Conservation (phyloP, 2,329 filamentous ascomycete genomes). For the Lachnellula willkommii region DNA sequence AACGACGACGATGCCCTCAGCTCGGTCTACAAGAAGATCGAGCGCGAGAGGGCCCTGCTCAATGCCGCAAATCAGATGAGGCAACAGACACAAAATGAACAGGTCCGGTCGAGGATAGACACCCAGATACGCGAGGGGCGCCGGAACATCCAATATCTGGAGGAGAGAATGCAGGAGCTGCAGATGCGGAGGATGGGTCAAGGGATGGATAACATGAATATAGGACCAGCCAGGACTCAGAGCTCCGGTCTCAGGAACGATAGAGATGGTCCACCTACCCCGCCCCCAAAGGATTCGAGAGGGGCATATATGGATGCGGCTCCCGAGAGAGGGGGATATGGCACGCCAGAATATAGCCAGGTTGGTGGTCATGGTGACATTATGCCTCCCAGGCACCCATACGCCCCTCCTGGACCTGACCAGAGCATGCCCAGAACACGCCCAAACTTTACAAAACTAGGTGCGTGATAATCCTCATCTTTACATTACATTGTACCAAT, state of each 20-base stretch:
- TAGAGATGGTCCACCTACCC: conserved; percentile 49
- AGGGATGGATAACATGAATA: conserved; percentile 61
- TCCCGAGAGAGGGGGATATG: conserved; percentile 59
- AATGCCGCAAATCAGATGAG: conserved; percentile 92
- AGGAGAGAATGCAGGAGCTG: conserved; percentile 84
- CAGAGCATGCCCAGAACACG: conserved; percentile 65
- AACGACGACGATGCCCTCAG: conserved; percentile 61
- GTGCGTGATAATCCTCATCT: conserved; percentile 46
- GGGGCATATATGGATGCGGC: conserved; percentile 41
- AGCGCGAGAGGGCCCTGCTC: conserved; percentile 93
- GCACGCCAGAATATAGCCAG: conserved; percentile 49
- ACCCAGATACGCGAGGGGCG: conserved; percentile 90
- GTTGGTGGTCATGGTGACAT: conserved; percentile 62
- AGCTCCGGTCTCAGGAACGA: conserved; percentile 44
- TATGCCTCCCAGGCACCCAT: conserved; percentile 78
- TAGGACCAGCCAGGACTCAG: conserved; percentile 42
- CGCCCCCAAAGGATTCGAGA: conserved; percentile 68
- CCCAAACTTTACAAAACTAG: conserved; percentile 93
- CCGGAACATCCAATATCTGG: conserved; percentile 91
- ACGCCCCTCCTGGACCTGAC: conserved; percentile 64
- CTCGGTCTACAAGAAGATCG: conserved; percentile 93
- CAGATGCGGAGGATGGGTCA: conserved; percentile 72
- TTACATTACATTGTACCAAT: conserved; percentile 12
- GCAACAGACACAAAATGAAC: conserved; percentile 89
- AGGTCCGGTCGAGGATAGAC: conserved; percentile 84